phyloP scores from a whole-genome alignment of 108 stramenopile species.

The Fragilaria radians region DNA sequence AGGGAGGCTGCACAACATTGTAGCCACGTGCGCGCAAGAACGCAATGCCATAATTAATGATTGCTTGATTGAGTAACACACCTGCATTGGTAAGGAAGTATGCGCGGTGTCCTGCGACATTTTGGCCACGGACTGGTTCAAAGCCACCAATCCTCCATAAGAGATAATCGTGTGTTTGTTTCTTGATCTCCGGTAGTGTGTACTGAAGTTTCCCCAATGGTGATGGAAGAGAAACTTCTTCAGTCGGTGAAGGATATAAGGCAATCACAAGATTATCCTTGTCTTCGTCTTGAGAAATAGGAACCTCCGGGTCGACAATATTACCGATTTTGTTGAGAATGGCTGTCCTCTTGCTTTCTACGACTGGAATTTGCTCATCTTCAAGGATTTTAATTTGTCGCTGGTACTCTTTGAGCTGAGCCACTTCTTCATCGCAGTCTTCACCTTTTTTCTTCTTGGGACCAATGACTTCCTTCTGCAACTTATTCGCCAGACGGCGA shows the following conservation, averaged over 20 bases:
- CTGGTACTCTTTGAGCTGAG: slow-evolving; percentile 81
- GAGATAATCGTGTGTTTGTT: slow-evolving; percentile 94
- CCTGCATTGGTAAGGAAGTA: slow-evolving; percentile 98
- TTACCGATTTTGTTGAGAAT: slow-evolving; percentile 92
- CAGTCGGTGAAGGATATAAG: slow-evolving; percentile 68
- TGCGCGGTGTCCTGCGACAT: slow-evolving; percentile 95
- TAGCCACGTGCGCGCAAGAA: slow-evolving; percentile 89
- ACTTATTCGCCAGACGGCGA: slow-evolving; percentile 82
- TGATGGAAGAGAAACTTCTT: slow-evolving; percentile 56
- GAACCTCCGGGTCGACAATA: slow-evolving; percentile 94
- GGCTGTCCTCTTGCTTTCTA: slow-evolving; percentile 53
- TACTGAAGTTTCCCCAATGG: slow-evolving; percentile 51
- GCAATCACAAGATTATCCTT: slow-evolving; percentile 85
- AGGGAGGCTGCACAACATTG: slow-evolving; percentile 96
- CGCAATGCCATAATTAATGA: slow-evolving; percentile 97
- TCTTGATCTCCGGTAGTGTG: slow-evolving; percentile 75
- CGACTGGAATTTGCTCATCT: slow-evolving; percentile 38
- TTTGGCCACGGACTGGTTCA: slow-evolving; percentile 91
- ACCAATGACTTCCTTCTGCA: slow-evolving; percentile 87
- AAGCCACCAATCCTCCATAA: slow-evolving; percentile 97
- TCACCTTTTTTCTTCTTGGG: slow-evolving; percentile 93
- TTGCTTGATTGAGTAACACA: slow-evolving; percentile 95
- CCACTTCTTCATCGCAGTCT: slow-evolving; percentile 75
- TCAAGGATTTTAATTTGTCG: slow-evolving; percentile 71
- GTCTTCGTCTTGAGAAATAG: slow-evolving; percentile 90